A percentile compares a stretch with the other conserved stretches of the same genome.
Evolutionary conservation across 441 rosid genomes (phyloP).

Genomic region (Adansonia grandidieri): DNA sequence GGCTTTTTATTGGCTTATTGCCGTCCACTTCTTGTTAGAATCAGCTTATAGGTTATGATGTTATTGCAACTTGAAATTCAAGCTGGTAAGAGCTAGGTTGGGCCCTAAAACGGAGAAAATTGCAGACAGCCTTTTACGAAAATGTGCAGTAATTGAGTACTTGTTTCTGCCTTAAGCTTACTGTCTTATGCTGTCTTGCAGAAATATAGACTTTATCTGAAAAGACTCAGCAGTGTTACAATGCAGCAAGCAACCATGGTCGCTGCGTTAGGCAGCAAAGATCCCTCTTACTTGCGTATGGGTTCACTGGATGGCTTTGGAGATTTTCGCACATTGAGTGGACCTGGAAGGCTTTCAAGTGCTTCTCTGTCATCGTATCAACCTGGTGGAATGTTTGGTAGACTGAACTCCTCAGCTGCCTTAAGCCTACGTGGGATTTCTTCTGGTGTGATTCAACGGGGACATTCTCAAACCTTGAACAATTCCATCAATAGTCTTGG

Average conservation of each 20-base stretch:
- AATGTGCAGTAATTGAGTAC: not conserved
- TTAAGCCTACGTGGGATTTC: constrained; percentile 62
- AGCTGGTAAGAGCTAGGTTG: not conserved
- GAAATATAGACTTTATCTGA: constrained; percentile 92
- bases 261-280: constrained; percentile 58
- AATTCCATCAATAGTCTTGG: constrained; percentile 47
- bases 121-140: not conserved
- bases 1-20: not conserved
- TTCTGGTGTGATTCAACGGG: constrained; percentile 57
- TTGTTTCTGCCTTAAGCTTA: not conserved
- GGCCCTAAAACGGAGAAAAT: not conserved
- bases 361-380: constrained; percentile 54
- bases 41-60: not conserved
- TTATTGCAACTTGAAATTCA: not conserved
- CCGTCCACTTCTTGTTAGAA: not conserved
- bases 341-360: constrained; percentile 57
- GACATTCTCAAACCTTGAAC: constrained; percentile 50
- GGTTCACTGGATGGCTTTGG: constrained; percentile 64
- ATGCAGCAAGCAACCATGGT: constrained; percentile 53
- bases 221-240: constrained; percentile 55
- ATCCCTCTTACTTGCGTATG: constrained; percentile 58
- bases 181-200: constrained; percentile 42
- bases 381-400: constrained; percentile 55
- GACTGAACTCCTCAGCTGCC: constrained; percentile 64
- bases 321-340: constrained; percentile 54